A percentile compares a stretch with the other conserved stretches of the same genome.
phyloP scores from a whole-genome alignment of 1,139 yeast genomes.

The Komagataea norvegica region DNA sequence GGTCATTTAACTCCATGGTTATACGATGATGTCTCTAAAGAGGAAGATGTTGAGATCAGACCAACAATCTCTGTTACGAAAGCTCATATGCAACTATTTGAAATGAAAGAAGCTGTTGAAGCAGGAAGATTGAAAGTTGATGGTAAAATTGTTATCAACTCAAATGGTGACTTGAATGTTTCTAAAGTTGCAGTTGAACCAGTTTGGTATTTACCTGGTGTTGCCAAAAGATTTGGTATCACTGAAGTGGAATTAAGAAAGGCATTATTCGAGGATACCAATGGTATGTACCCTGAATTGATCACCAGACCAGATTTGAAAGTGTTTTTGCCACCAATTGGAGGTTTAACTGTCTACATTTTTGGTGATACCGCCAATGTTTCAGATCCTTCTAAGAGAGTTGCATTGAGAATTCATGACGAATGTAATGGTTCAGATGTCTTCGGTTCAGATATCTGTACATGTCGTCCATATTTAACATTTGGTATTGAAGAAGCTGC shows the following conservation, averaged over 20 bases:
- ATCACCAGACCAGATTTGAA: conserved; percentile 60
- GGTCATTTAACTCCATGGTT: conserved; percentile 60
- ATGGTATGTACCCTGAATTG: conserved; percentile 61
- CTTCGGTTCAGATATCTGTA: conserved; percentile 59
- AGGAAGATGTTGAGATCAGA: conserved; percentile 46
- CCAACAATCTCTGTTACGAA: conserved; percentile 61
- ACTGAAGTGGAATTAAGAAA: conserved; percentile 51
- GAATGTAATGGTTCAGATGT: conserved; percentile 68
- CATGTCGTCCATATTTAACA: conserved; percentile 58
- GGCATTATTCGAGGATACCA: conserved; percentile 57
- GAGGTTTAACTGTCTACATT: conserved; percentile 57
- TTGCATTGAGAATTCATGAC: conserved; percentile 57
- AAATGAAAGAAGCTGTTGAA: conserved; percentile 48
- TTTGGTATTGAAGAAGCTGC: conserved; percentile 62
- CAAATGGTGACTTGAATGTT: conserved; percentile 52
- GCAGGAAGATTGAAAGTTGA: conserved; percentile 49
- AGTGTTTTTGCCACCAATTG: conserved; percentile 58
- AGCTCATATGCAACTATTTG: conserved; percentile 54
- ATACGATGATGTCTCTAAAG: conserved; percentile 37
- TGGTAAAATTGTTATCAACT: conserved; percentile 51
- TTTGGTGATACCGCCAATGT: conserved; percentile 53
- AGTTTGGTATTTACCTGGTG: conserved; percentile 63
- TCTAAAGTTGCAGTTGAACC: conserved; percentile 63
- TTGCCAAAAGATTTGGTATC: conserved; percentile 54
- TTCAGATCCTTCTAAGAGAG: conserved; percentile 41